phyloP scores from a whole-genome alignment of 305 asterid genomes.

The Fraxinus dipetala region DNA sequence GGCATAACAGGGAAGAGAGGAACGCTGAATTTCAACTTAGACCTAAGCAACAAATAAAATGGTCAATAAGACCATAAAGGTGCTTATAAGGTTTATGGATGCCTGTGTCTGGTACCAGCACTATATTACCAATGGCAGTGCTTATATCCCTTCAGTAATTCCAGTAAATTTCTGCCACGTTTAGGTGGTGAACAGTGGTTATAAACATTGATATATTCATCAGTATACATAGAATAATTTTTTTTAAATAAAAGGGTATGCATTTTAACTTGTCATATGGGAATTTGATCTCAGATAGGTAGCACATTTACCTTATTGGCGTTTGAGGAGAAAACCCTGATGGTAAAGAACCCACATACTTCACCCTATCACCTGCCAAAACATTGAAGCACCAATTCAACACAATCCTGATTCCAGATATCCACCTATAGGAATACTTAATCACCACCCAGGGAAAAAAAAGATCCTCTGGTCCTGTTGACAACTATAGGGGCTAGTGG shows the following conservation, averaged over 20 bases:
- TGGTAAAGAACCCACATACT: conserved; percentile 59
- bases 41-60: not conserved
- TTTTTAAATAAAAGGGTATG: not conserved
- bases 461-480: not conserved
- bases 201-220: not conserved
- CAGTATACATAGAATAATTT: not conserved
- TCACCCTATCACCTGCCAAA: conserved; percentile 80
- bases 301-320: conserved; percentile 50
- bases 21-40: not conserved
- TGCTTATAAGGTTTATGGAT: not conserved
- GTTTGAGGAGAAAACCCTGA: conserved; percentile 55
- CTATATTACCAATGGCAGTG: not conserved
- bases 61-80: not conserved
- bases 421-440: not conserved
- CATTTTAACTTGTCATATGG: not conserved
- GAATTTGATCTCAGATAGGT: conserved; percentile 12
- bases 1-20: not conserved
- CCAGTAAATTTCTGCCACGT: not conserved
- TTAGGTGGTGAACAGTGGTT: not conserved
- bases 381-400: conserved; percentile 20
- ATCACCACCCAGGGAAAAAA: not conserved
- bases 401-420: conserved; percentile 7
- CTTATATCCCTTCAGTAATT: not conserved
- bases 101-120: not conserved
- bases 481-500: not conserved